phyloP scores from a whole-genome alignment of 768 basidiomycete genomes.

The Suillus lakei region DNA sequence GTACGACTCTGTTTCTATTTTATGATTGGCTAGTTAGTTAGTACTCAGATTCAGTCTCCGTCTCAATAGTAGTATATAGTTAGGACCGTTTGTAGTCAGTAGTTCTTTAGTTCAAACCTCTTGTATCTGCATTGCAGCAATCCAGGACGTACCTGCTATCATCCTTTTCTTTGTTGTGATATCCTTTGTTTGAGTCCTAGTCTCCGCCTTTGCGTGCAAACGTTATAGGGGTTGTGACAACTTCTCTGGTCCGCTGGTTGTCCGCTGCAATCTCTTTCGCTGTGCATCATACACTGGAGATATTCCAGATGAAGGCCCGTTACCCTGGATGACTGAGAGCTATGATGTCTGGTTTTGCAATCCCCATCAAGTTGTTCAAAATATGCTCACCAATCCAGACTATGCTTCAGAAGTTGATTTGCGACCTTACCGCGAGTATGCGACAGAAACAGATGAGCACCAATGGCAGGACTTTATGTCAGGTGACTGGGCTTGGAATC shows the following conservation, averaged over 20 bases:
- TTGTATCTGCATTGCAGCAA: too few species aligned
- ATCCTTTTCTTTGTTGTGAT: too few species aligned
- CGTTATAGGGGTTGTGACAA: too few species aligned
- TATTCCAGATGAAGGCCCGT: constrained; percentile 12
- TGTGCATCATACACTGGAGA: constrained; percentile 26
- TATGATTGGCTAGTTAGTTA: too few species aligned
- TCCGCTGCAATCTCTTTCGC: constrained; percentile 14
- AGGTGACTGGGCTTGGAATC: constrained; percentile 20
- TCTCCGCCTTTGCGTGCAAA: too few species aligned
- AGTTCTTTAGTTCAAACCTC: too few species aligned
- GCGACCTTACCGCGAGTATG: constrained; percentile 20
- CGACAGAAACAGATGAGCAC: constrained; percentile 7
- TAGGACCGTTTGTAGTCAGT: too few species aligned
- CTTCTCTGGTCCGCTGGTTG: constrained; percentile 2
- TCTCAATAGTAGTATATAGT: too few species aligned
- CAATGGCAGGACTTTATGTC: constrained; percentile 12
- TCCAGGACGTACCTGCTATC: too few species aligned
- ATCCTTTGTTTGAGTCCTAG: too few species aligned
- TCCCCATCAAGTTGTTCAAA: constrained; percentile 19
- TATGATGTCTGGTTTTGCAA: constrained; percentile 33
- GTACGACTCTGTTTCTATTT: too few species aligned
- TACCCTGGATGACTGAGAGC: constrained; percentile 31
- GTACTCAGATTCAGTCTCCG: too few species aligned
- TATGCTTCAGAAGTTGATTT: constrained; percentile 24
- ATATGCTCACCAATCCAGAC: constrained; percentile 28